These are phyloP conservation scores for Fraxinus cuspidata DNA, from an alignment of 257 asterid species.

Conservation along the genomic window DNA sequence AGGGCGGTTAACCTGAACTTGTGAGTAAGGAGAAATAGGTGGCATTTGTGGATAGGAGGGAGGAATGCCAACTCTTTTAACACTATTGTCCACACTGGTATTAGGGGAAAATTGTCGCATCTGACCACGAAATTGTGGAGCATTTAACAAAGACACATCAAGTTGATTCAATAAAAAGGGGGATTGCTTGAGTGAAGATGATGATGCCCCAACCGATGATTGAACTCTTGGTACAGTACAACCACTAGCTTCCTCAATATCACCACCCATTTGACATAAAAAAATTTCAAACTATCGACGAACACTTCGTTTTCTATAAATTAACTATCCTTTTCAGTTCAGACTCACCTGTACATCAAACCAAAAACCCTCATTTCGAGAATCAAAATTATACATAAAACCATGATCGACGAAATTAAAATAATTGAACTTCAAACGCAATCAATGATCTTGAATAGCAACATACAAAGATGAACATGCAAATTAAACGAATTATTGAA, in stretches of 20 bases:
- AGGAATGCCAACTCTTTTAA: slow-evolving; percentile 57
- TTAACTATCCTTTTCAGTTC: slow-evolving; percentile 5
- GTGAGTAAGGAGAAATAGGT: slow-evolving; percentile 64
- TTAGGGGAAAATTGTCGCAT: slow-evolving; percentile 49
- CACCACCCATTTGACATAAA: slow-evolving; percentile 41
- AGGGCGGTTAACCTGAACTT: slow-evolving; percentile 39
- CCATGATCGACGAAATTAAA: not conserved
- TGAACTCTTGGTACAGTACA: slow-evolving; percentile 48
- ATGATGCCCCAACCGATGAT: slow-evolving; percentile 51
- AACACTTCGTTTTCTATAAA: not conserved
- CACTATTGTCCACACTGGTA: slow-evolving; percentile 40
- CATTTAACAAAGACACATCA: slow-evolving; percentile 46
- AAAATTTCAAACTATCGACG: not conserved
- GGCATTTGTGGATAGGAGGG: slow-evolving; percentile 70
- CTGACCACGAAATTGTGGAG: slow-evolving; percentile 42
- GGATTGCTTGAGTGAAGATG: slow-evolving; percentile 44
- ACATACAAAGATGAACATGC: not conserved
- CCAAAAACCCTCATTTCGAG: not conserved
- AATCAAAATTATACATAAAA: slow-evolving; percentile 5
- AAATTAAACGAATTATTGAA: not conserved
- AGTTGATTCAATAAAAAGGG: slow-evolving; percentile 38
- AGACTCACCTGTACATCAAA: slow-evolving; percentile 18
- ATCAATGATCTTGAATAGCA: slow-evolving; percentile 6
- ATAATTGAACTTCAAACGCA: not conserved
- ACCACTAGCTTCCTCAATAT: slow-evolving; percentile 41